Base-by-base conservation (phyloP, 2,329 filamentous ascomycete genomes). In the Hypoxylon sp. region DNA sequence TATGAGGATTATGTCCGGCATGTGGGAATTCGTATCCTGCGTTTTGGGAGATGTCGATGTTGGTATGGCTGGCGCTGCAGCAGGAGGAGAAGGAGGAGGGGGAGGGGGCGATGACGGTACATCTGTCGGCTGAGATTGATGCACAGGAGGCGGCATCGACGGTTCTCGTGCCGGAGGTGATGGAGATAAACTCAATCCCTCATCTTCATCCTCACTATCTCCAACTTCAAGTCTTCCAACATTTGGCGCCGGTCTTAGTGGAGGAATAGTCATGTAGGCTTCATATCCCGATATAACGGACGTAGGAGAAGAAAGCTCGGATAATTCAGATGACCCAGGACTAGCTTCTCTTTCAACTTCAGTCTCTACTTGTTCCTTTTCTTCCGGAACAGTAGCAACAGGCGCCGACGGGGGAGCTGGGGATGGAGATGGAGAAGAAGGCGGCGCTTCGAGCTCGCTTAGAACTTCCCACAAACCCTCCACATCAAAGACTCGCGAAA, bases 391-490 rank as follows among this genome's bases (percentile, higher is more conserved):
- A 29, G n/a, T 3, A 20, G 19, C 17, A 36, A 17, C 16, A 35
- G 38, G 11, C 29, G 26, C 7, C 26, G 17, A 16, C n/a, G n/a
- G n/a, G n/a, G n/a, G n/a, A n/a, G n/a, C n/a, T n/a, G n/a, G n/a
- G n/a, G n/a, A n/a, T n/a, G n/a, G n/a, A n/a, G n/a, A n/a, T n/a
- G n/a, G n/a, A n/a, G n/a, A n/a, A 16, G 26, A 32, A 16, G 47
- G 34, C 6, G 56, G 47, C 13, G 42, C 30, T 42, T 76, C 73
- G 25, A 83, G 58, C 59, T 86, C 83, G 2, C 64, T 67, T 23
- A 86, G 60, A 1, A 81, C 81, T 63, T 86, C 81, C 74, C 74
- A 78, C 12, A 86, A 59, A 0, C 83, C 83, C 34, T 83, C 75
- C 7, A 83, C 59, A 51, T 84, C 81, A 57, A 86, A 86, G 1